Evolutionary conservation across 2,329 filamentous ascomycete genomes (phyloP).

Genomic region (Sarocladiaceae sp.): DNA sequence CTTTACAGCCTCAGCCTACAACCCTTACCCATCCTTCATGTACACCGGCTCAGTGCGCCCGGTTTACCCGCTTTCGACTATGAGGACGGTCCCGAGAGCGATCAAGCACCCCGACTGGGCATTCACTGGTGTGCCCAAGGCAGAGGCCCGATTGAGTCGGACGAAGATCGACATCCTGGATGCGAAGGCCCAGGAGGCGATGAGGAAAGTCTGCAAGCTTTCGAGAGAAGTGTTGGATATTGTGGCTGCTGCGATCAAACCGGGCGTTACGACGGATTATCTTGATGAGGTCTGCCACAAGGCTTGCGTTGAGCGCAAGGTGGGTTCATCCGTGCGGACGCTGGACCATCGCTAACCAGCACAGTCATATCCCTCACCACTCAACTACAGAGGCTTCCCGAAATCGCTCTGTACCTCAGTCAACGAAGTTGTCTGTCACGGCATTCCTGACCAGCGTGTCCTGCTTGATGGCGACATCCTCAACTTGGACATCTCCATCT

Average conservation of each 20-base stretch:
- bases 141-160: conserved; percentile 58
- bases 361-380: conserved; percentile 90
- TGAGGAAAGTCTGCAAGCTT: conserved; percentile 87
- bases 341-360: neutral
- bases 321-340: conserved; percentile 41
- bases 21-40: conserved; percentile 84
- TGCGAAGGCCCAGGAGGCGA: conserved; percentile 74
- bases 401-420: conserved; percentile 96
- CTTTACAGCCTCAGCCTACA: conserved; percentile 53
- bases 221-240: conserved; percentile 91
- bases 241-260: conserved; percentile 74
- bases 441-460: conserved; percentile 86
- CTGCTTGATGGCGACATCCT: conserved; percentile 91
- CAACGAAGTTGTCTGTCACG: conserved; percentile 98
- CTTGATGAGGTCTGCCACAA: conserved; percentile 95
- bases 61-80: conserved; percentile 76
- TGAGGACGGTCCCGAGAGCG: conserved; percentile 68
- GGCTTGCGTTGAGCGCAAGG: conserved; percentile 86
- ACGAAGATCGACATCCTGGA: conserved; percentile 82
- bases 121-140: conserved; percentile 69
- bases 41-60: conserved; percentile 81
- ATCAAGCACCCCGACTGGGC: conserved; percentile 87
- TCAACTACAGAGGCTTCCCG: conserved; percentile 95
- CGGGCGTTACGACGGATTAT: conserved; percentile 91
- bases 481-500: conserved; percentile 94